phyloP scores from a whole-genome alignment of 345 rosid genomes.

The Aquilaria yunnanensis region DNA sequence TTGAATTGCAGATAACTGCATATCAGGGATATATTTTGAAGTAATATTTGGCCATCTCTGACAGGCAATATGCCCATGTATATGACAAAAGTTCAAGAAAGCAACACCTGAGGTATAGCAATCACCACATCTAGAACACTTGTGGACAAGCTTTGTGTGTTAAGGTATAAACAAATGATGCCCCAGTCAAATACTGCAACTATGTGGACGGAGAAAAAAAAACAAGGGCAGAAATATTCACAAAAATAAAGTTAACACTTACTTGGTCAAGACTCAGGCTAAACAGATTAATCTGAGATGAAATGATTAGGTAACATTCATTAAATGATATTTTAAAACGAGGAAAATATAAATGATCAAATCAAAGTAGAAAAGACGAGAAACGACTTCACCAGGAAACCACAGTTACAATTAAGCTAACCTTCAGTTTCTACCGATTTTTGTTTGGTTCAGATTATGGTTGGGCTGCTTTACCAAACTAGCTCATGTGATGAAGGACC shows the following conservation, averaged over 20 bases:
- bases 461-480: too few relatives aligned
- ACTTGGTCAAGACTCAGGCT: constrained; percentile 96
- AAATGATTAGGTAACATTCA: constrained; percentile 19
- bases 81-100: constrained; percentile 1
- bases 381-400: too few relatives aligned
- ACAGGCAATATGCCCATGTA: neutral
- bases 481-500: too few relatives aligned
- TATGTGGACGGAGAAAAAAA: neutral
- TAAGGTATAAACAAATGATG: constrained; percentile 9
- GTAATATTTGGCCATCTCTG: too few relatives aligned
- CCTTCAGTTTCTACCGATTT: too few relatives aligned
- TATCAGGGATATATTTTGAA: too few relatives aligned
- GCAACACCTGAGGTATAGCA: constrained; percentile 88
- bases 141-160: constrained; percentile 65
- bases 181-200: constrained; percentile 7
- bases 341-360: too few relatives aligned
- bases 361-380: too few relatives aligned
- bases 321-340: neutral
- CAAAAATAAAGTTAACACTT: constrained; percentile 8
- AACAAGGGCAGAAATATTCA: neutral
- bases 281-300: constrained; percentile 77
- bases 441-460: too few relatives aligned
- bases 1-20: too few relatives aligned
- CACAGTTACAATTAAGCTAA: too few relatives aligned
- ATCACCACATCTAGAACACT: constrained; percentile 90